Evolutionary conservation across 2,329 filamentous ascomycete genomes (phyloP).

Genomic region (Fusarium poae): DNA sequence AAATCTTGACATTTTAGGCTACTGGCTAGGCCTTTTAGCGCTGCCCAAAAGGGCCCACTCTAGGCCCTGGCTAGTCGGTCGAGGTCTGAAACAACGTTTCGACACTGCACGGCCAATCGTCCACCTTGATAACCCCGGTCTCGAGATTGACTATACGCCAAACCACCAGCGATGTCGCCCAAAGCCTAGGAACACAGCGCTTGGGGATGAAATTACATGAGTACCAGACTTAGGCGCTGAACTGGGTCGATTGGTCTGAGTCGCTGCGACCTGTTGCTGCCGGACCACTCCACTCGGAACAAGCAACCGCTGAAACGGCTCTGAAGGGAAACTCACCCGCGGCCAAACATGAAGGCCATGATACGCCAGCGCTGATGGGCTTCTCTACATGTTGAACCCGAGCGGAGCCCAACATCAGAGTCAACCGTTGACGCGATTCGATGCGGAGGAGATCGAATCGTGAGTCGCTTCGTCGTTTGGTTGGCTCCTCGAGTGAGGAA

Average conservation of each 20-base stretch:
- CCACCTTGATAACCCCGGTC: slow-evolving; percentile 39
- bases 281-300: slow-evolving; percentile 19
- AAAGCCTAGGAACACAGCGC: slow-evolving; percentile 30
- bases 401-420: slow-evolving; percentile 30
- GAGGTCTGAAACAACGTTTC: slow-evolving; percentile 46
- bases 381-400: slow-evolving; percentile 15
- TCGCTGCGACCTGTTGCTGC: slow-evolving; percentile 38
- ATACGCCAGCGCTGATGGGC: slow-evolving; percentile 40
- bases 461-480: slow-evolving; percentile 18
- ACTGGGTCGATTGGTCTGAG: slow-evolving; percentile 39
- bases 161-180: slow-evolving; percentile 32
- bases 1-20: neutral
- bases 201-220: slow-evolving; percentile 39
- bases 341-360: slow-evolving; percentile 46
- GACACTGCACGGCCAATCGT: slow-evolving; percentile 45
- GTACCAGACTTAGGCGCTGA: slow-evolving; percentile 42
- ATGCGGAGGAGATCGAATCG: slow-evolving; percentile 33
- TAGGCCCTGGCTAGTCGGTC: slow-evolving; percentile 8
- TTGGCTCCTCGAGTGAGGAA: slow-evolving; percentile 27
- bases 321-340: slow-evolving; percentile 28
- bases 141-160: slow-evolving; percentile 36
- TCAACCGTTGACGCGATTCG: slow-evolving; percentile 27
- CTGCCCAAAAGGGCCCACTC: slow-evolving; percentile 8
- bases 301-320: slow-evolving; percentile 37
- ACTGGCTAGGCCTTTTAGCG: slow-evolving; percentile 22